Evolutionary conservation across 345 rosid species (phyloP).

Genomic region (Eucalyptus dawsonii): DNA sequence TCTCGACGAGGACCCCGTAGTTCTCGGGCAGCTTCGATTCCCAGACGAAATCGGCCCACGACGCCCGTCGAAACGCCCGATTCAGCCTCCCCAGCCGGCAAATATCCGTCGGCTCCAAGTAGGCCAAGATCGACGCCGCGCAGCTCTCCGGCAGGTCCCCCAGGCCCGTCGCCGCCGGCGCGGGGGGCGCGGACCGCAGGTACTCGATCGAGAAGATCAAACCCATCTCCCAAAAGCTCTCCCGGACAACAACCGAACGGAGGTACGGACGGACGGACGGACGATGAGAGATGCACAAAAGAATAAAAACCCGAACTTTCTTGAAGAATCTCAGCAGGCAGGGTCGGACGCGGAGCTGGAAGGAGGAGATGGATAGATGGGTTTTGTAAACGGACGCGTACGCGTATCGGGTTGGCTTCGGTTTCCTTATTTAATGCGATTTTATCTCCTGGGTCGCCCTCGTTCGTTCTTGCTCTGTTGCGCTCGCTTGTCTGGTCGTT

Average conservation of each 20-base stretch:
- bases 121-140: conserved; percentile 49
- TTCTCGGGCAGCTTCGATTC: conserved; percentile 78
- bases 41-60: conserved; percentile 95
- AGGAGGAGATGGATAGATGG: background rate
- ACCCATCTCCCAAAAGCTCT: background rate
- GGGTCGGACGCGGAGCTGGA: background rate
- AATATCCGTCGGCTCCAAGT: conserved; percentile 79
- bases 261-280: too few relatives aligned
- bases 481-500: background rate
- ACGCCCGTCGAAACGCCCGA: conserved; percentile 79
- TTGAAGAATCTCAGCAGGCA: background rate
- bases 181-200: background rate
- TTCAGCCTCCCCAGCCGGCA: conserved; percentile 61
- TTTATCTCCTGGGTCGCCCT: background rate
- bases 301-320: background rate
- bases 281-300: too few relatives aligned
- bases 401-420: background rate
- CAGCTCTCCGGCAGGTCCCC: conserved; percentile 85
- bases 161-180: conserved; percentile 19
- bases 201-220: background rate
- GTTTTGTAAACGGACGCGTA: background rate
- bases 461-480: background rate
- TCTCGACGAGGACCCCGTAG: conserved; percentile 36
- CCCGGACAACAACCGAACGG: background rate
- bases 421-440: background rate